Evolutionary conservation across 148 eudicot species (phyloP).

Genomic region (Chenopodium quinoa): DNA sequence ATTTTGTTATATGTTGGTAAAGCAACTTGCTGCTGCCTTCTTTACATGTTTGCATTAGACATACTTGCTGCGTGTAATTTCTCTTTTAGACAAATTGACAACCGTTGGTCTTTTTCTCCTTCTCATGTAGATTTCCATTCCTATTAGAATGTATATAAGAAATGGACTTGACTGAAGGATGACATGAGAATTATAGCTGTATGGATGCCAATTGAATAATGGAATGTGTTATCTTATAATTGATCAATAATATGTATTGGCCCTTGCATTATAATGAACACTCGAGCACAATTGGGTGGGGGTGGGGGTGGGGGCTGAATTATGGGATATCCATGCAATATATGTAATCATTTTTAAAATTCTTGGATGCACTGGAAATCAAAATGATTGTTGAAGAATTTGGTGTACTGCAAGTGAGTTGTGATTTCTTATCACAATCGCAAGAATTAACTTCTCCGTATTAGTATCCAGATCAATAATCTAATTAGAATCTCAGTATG

Average conservation of each 20-base stretch:
- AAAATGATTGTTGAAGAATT: neutral
- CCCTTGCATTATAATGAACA: neutral
- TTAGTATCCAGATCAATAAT: neutral
- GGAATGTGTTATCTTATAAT: neutral
- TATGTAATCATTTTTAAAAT: neutral
- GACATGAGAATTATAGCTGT: neutral
- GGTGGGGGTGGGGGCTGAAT: neutral
- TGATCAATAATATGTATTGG: neutral
- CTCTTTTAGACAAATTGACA: neutral
- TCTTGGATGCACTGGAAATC: neutral
- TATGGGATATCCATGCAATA: neutral
- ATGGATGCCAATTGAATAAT: neutral
- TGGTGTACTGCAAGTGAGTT: neutral
- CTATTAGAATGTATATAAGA: neutral
- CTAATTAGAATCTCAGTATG: neutral
- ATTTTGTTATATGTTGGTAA: conserved; percentile 9
- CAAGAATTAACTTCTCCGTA: neutral
- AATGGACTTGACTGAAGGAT: neutral
- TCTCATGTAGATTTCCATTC: neutral
- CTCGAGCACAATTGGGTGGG: neutral
- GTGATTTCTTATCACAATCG: neutral
- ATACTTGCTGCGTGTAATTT: neutral
- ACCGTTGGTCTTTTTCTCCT: neutral
- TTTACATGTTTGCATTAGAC: conserved; percentile 8
- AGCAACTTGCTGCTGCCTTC: conserved; percentile 13